Evolutionary conservation across 75 land plant species (phyloP), one percentile per base, ranked within the genome.

Genomic region (Azolla pinnata): DNA sequence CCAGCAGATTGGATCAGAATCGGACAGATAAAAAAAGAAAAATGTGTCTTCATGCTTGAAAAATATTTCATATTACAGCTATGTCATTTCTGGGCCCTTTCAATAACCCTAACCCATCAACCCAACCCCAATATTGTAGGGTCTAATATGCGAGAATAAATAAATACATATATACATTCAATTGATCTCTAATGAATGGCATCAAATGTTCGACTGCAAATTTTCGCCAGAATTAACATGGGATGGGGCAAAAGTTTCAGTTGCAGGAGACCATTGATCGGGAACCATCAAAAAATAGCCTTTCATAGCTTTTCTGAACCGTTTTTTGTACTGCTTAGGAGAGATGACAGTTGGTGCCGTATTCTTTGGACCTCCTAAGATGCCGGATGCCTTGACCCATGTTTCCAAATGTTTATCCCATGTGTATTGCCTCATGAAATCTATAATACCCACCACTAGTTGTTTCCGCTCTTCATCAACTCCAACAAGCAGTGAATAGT

Each of bases 331-430:
- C 46, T 84, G 82, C 56, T 76, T 88, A 2, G 97, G 97, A 9
- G 88, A 84, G 33, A 87, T 85, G 12, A 87, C 89, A 2, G 95
- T 91, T 4, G 97, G 95, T 33, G 82, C 44, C 1, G 71, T 59
- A 61, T 92, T 72, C 56, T 88, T 91, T 9, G 95, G 78, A 0
- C 89, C 97, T 20, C 88, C 97, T 46, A 91, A 83, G 38, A 90
- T 81, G 49, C 88, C 86, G 4, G 97, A 77, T 10, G 88, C 75
- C 66, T 91, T 88, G 19, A 82, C 97, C 93, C 82, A 87, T 12
- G 97, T 84, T 63, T 91, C 97, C 7, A 91, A 65, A 63, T 91
- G 93, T 66, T 91, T 92, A 40, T 92, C 95, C 97, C 97, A 92
- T 1, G 89, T 92, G 33, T 88, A 92, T 63, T 92, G 95, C 63